A percentile compares a stretch with the other conserved stretches of the same genome.
Evolutionary conservation across 371 early-diverging fungal genomes (phyloP).

Genomic region (Vairimorpha necatrix): DNA sequence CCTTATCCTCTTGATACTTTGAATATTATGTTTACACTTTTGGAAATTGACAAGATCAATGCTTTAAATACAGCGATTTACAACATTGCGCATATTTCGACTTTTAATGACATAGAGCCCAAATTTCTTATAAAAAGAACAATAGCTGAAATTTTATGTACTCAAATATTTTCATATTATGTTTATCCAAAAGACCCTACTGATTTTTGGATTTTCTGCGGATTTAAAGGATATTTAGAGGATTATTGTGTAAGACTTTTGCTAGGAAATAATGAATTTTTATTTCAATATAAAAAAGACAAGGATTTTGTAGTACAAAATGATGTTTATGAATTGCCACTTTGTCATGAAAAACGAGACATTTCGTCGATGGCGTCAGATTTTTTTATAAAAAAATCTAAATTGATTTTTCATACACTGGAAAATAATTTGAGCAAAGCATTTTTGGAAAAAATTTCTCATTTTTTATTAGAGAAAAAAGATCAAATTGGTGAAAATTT

Average conservation of each 20-base stretch:
- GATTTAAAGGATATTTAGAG: slow-evolving; percentile 58
- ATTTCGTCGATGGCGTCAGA: slow-evolving; percentile 27
- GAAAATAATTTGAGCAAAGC: slow-evolving; percentile 63
- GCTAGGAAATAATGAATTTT: slow-evolving; percentile 63
- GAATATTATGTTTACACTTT: slow-evolving; percentile 49
- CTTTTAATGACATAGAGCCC: slow-evolving; percentile 58
- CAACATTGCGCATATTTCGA: slow-evolving; percentile 36
- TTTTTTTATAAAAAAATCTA: slow-evolving; percentile 61
- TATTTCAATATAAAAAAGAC: slow-evolving; percentile 53
- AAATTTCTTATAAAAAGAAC: slow-evolving; percentile 41
- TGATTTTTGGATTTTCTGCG: slow-evolving; percentile 59
- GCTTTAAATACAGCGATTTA: slow-evolving; percentile 45
- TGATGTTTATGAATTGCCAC: slow-evolving; percentile 62
- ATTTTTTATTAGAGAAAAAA: slow-evolving; percentile 32
- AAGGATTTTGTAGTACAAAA: slow-evolving; percentile 57
- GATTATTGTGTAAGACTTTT: slow-evolving; percentile 53
- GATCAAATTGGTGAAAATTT: slow-evolving; percentile 13
- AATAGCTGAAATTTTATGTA: slow-evolving; percentile 27
- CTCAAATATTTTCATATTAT: slow-evolving; percentile 51
- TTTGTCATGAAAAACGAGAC: slow-evolving; percentile 42
- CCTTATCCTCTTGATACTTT: slow-evolving; percentile 15
- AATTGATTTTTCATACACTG: slow-evolving; percentile 59
- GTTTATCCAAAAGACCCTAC: slow-evolving; percentile 32
- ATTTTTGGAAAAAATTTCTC: slow-evolving; percentile 65
- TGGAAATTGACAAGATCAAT: slow-evolving; percentile 27